Conservation (phyloP, 345 rosid species). For the Erucastrum elatum region DNA sequence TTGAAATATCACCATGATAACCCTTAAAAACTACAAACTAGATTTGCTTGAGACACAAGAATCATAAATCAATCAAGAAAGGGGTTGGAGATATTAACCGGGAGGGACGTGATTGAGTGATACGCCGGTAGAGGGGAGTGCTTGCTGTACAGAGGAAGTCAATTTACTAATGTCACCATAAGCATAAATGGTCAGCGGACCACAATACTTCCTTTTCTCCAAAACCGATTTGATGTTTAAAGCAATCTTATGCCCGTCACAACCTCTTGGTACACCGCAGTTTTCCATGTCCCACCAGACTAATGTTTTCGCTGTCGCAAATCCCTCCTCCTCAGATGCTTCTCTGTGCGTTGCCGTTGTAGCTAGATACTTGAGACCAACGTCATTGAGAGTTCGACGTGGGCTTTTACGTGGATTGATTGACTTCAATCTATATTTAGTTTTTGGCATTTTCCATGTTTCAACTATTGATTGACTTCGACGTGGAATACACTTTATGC, state of each 20-base stretch:
- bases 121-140: conserved; percentile 74
- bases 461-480: conserved; percentile 2
- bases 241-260: conserved; percentile 59
- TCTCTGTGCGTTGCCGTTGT: not conserved
- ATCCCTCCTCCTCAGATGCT: conserved; percentile 45
- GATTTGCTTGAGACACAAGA: not conserved
- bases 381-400: not conserved
- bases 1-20: not conserved
- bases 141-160: conserved; percentile 54
- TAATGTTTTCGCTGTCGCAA: conserved; percentile 62
- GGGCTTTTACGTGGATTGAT: too few relatives aligned
- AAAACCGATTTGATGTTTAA: conserved; percentile 71
- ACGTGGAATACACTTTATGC: not conserved
- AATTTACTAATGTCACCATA: conserved; percentile 68
- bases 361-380: not conserved
- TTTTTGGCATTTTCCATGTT: too few relatives aligned
- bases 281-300: conserved; percentile 93
- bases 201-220: conserved; percentile 53
- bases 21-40: not conserved
- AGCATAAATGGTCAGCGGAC: conserved; percentile 71
- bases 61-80: not conserved
- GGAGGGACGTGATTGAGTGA: conserved; percentile 78
- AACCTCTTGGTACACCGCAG: conserved; percentile 63
- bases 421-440: too few relatives aligned
- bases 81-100: conserved; percentile 37